Evolutionary conservation across 1,284 basidiomycete genomes (phyloP).

Genomic region (Cutaneotrichosporon cyanovorans): DNA sequence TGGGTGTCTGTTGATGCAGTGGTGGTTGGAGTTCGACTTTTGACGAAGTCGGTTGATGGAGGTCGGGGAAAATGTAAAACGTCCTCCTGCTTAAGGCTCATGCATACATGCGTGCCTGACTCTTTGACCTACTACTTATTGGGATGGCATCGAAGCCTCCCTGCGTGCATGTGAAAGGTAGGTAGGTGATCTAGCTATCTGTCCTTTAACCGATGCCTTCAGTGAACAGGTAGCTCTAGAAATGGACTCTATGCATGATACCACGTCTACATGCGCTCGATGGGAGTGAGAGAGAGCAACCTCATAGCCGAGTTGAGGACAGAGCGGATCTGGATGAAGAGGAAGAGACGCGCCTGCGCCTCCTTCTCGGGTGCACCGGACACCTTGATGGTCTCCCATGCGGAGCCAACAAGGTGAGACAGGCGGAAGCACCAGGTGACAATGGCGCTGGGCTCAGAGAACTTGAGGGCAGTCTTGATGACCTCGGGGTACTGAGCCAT

Average conservation of each 20-base stretch:
- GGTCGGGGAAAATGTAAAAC: no score
- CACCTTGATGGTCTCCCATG: constrained; percentile 55
- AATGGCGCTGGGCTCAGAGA: constrained; percentile 82
- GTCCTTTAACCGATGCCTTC: no score
- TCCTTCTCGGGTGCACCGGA: constrained; percentile 63
- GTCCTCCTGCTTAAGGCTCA: no score
- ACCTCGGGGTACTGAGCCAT: constrained; percentile 86
- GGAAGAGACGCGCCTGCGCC: constrained; percentile 79
- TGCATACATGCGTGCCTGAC: no score
- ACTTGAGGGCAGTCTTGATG: constrained; percentile 73
- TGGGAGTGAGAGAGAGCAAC: constrained; percentile 75
- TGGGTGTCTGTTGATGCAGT: background rate
- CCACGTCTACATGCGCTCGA: constrained; percentile 75
- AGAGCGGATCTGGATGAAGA: constrained; percentile 81
- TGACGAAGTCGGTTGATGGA: background rate
- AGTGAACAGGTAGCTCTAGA: no score
- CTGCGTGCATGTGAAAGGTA: no score
- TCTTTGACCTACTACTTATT: no score
- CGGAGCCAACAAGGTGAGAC: constrained; percentile 43
- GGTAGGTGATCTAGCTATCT: no score
- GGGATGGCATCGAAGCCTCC: no score
- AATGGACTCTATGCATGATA: background rate
- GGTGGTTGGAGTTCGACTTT: background rate
- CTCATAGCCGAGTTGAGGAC: constrained; percentile 81
- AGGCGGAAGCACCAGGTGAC: constrained; percentile 53